Conservation (phyloP, 345 rosid genomes). For the Toxicodendron radicans region DNA sequence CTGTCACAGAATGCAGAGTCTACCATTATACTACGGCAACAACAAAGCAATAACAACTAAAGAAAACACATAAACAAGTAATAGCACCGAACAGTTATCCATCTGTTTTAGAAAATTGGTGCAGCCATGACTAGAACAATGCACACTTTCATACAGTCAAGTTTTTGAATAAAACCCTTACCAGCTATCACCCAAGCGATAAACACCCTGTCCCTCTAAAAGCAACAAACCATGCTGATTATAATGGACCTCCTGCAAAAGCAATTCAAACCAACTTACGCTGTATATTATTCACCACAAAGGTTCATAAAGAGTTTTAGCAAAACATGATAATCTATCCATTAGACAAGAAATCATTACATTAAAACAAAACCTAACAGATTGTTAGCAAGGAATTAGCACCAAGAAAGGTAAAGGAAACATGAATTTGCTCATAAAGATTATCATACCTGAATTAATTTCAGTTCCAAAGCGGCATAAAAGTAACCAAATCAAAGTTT, state of each 20-base stretch:
- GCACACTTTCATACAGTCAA: conserved; percentile 13
- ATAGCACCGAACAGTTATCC: not conserved
- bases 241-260: conserved; percentile 84
- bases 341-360: not conserved
- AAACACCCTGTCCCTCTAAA: conserved; percentile 90
- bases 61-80: not conserved
- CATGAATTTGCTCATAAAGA: not conserved
- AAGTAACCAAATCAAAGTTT: conserved; percentile 1
- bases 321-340: not conserved
- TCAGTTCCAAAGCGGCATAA: not conserved
- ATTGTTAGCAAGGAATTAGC: not conserved
- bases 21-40: no score
- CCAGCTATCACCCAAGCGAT: conserved; percentile 91
- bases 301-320: not conserved
- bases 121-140: not conserved
- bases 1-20: no score
- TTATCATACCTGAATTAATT: conserved; percentile 1
- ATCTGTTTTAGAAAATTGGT: not conserved
- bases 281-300: not conserved
- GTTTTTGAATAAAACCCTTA: conserved; percentile 31
- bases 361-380: not conserved
- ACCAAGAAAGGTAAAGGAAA: not conserved
- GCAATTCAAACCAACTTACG: conserved; percentile 14
- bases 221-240: conserved; percentile 94
- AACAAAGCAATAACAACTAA: no score